Percentiles rank a stretch among this genome's conserved stretches.
phyloP scores from a whole-genome alignment of 2,329 filamentous ascomycete genomes.

The Fonsecaea erecta region DNA sequence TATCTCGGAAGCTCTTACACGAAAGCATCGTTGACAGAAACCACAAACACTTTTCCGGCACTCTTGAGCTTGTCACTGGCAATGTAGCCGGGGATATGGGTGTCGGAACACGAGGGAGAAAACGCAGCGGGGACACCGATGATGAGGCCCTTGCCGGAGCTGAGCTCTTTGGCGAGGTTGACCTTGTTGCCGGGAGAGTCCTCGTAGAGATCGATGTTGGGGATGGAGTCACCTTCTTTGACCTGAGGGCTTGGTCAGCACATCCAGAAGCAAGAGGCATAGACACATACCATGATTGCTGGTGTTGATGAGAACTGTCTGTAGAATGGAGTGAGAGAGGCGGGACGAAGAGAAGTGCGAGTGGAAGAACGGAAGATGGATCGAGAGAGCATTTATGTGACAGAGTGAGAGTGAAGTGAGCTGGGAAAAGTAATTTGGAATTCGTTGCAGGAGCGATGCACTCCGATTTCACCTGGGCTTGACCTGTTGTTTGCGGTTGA shows the following conservation, averaged over 20 bases:
- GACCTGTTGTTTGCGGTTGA: neutral
- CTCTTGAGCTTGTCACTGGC: slow-evolving; percentile 73
- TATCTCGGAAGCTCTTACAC: slow-evolving; percentile 64
- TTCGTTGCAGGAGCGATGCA: neutral
- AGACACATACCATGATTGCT: slow-evolving; percentile 36
- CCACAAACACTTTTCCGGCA: slow-evolving; percentile 83
- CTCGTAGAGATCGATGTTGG: slow-evolving; percentile 77
- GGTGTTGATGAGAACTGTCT: slow-evolving; percentile 34
- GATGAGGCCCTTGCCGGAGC: slow-evolving; percentile 74
- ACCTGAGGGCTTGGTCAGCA: slow-evolving; percentile 61
- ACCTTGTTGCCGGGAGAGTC: slow-evolving; percentile 90
- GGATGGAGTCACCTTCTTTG: slow-evolving; percentile 78
- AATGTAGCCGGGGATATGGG: slow-evolving; percentile 83
- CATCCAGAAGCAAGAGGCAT: neutral
- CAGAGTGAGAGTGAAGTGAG: neutral
- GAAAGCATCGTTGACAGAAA: slow-evolving; percentile 92
- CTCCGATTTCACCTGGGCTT: neutral
- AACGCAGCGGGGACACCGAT: slow-evolving; percentile 85
- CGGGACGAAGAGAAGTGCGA: slow-evolving; percentile 19
- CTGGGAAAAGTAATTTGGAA: slow-evolving; percentile 29
- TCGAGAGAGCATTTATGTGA: slow-evolving; percentile 31
- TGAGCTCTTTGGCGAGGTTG: slow-evolving; percentile 78
- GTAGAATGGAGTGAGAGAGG: slow-evolving; percentile 11
- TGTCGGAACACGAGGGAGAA: slow-evolving; percentile 68
- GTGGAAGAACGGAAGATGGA: slow-evolving; percentile 29